phyloP scores from a whole-genome alignment of 2,329 filamentous ascomycete genomes.

The Alternaria metachromatica region DNA sequence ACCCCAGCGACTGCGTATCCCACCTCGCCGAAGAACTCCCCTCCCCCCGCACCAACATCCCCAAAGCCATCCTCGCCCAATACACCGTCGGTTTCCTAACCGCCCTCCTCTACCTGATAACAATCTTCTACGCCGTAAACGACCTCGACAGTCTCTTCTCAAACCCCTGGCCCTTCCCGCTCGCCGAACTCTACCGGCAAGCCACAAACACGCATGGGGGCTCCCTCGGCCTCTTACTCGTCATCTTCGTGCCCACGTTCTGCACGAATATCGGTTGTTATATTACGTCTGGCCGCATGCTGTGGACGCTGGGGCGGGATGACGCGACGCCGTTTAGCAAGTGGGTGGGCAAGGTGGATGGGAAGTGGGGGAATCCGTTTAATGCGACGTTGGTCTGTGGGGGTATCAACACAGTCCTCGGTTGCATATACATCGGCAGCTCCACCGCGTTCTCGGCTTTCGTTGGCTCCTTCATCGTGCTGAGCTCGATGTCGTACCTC shows the following conservation, averaged over 20 bases:
- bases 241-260: slow-evolving; percentile 62
- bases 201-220: slow-evolving; percentile 51
- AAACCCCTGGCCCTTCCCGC: slow-evolving; percentile 62
- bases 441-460: slow-evolving; percentile 70
- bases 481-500: slow-evolving; percentile 65
- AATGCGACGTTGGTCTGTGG: slow-evolving; percentile 62
- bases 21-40: slow-evolving; percentile 65
- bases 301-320: slow-evolving; percentile 68
- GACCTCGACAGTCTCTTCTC: slow-evolving; percentile 63
- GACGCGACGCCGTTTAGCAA: slow-evolving; percentile 61
- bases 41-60: slow-evolving; percentile 47
- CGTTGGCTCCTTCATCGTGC: slow-evolving; percentile 65
- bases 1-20: slow-evolving; percentile 63
- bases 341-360: slow-evolving; percentile 57
- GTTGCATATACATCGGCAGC: slow-evolving; percentile 68
- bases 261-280: slow-evolving; percentile 63
- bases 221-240: slow-evolving; percentile 54
- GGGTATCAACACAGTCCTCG: slow-evolving; percentile 62
- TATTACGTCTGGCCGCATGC: slow-evolving; percentile 66
- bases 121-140: slow-evolving; percentile 64
- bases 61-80: slow-evolving; percentile 50
- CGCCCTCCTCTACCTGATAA: slow-evolving; percentile 47
- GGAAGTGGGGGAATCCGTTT: slow-evolving; percentile 59
- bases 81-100: slow-evolving; percentile 47
- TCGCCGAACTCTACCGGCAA: slow-evolving; percentile 69